phyloP scores from a whole-genome alignment of 2,329 filamentous ascomycete genomes.

The Pyrenochaeta sp. region DNA sequence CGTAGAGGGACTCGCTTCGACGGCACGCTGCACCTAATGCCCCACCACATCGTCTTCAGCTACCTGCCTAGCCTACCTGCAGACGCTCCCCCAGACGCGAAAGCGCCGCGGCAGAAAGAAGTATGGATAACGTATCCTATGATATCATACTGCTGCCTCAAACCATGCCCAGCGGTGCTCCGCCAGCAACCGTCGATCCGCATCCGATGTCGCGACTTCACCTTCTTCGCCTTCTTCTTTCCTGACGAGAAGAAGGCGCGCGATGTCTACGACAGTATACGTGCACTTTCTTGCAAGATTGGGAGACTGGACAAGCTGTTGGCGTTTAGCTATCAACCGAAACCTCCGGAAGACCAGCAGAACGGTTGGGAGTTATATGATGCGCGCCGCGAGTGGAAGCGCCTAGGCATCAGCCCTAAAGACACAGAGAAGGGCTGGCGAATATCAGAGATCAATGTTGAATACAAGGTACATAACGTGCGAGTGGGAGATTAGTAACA shows the following conservation, averaged over 20 bases:
- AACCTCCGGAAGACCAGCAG: conserved; percentile 74
- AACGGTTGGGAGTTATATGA: conserved; percentile 89
- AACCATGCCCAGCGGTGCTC: conserved; percentile 74
- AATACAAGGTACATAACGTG: conserved; percentile 68
- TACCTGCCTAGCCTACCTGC: conserved; percentile 57
- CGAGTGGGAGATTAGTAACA: neutral
- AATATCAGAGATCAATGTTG: conserved; percentile 85
- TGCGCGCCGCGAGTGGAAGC: conserved; percentile 81
- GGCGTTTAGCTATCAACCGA: conserved; percentile 84
- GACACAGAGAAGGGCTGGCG: conserved; percentile 84
- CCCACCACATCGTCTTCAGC: conserved; percentile 71
- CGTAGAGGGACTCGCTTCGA: conserved; percentile 64
- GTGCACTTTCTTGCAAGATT: conserved; percentile 79
- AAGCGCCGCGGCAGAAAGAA: conserved; percentile 66
- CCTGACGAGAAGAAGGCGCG: conserved; percentile 75
- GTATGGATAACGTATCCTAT: conserved; percentile 96
- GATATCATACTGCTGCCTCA: conserved; percentile 80
- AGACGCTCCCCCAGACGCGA: conserved; percentile 46
- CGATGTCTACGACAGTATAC: conserved; percentile 88
- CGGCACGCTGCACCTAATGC: conserved; percentile 69
- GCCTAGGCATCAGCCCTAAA: conserved; percentile 87
- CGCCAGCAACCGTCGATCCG: conserved; percentile 82
- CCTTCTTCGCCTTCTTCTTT: conserved; percentile 91
- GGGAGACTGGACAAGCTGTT: conserved; percentile 88
- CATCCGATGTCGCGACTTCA: conserved; percentile 91